phyloP scores from a whole-genome alignment of 2,329 filamentous ascomycete genomes.

The Cryphonectria parasitica region DNA sequence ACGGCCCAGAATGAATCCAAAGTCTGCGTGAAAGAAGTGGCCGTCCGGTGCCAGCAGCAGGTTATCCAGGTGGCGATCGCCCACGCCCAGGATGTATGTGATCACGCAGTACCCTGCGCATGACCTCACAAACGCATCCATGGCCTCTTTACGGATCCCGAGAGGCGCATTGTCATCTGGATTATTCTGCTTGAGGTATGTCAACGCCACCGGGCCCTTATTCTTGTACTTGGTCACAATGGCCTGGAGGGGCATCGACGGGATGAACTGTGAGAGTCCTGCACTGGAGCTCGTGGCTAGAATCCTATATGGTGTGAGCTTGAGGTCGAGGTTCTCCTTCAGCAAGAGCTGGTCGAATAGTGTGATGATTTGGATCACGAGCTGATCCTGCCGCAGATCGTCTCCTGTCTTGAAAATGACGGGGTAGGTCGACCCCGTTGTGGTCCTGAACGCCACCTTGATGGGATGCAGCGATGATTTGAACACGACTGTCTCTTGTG shows the following conservation, averaged over 20 bases:
- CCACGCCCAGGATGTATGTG: constrained; percentile 95
- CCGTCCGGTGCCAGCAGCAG: constrained; percentile 86
- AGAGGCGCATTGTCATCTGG: constrained; percentile 81
- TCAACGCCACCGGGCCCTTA: constrained; percentile 66
- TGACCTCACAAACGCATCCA: constrained; percentile 94
- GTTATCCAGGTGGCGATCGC: constrained; percentile 94
- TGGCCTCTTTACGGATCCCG: constrained; percentile 85
- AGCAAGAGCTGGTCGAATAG: constrained; percentile 95
- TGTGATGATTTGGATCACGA: constrained; percentile 96
- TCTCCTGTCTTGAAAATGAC: constrained; percentile 98
- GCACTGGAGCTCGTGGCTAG: constrained; percentile 88
- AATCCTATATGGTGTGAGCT: constrained; percentile 94
- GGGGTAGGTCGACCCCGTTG: constrained; percentile 76
- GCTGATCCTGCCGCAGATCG: constrained; percentile 92
- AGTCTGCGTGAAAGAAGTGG: constrained; percentile 98
- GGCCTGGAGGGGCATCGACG: constrained; percentile 80
- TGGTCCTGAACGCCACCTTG: constrained; percentile 86
- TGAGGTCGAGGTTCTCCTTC: constrained; percentile 95
- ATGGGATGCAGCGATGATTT: constrained; percentile 94
- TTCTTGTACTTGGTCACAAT: constrained; percentile 82
- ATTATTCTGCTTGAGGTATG: constrained; percentile 87
- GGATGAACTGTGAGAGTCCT: constrained; percentile 91
- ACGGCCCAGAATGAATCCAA: constrained; percentile 95
- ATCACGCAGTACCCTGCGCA: constrained; percentile 99
- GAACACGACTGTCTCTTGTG: constrained; percentile 88